A percentile compares a stretch with the other conserved stretches of the same genome.
These are phyloP conservation scores for Penicillium sp. DNA, from an alignment of 2,329 filamentous ascomycete genomes.

Conservation along the genomic window DNA sequence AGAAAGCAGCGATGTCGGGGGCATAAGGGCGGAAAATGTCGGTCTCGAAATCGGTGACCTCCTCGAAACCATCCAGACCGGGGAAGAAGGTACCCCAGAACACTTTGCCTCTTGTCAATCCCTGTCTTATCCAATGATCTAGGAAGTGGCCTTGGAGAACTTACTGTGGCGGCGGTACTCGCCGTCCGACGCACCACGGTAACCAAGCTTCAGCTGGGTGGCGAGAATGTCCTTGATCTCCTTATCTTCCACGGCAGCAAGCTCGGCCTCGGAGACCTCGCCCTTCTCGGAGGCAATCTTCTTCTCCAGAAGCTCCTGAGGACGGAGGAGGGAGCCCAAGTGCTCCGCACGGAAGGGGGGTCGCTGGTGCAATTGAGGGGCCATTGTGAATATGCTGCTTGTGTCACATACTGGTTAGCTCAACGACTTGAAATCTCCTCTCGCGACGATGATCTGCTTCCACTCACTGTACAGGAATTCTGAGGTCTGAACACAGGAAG, in stretches of 20 bases:
- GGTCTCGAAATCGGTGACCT: slow-evolving; percentile 52
- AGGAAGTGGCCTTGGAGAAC: background rate
- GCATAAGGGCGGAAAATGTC: slow-evolving; percentile 62
- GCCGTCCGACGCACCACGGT: slow-evolving; percentile 68
- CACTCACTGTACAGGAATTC: background rate
- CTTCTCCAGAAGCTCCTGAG: slow-evolving; percentile 62
- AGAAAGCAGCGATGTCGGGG: slow-evolving; percentile 65
- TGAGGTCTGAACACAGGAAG: background rate
- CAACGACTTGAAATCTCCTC: background rate
- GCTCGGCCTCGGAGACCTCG: slow-evolving; percentile 57
- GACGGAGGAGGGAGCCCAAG: slow-evolving; percentile 71
- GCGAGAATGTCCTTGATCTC: slow-evolving; percentile 68
- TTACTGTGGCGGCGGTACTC: slow-evolving; percentile 62
- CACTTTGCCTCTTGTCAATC: slow-evolving; percentile 39
- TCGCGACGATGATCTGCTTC: background rate
- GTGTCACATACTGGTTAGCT: background rate
- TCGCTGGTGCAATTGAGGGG: slow-evolving; percentile 42
- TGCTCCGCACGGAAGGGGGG: slow-evolving; percentile 74
- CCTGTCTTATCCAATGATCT: background rate
- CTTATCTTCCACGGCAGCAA: slow-evolving; percentile 65
- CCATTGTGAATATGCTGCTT: slow-evolving; percentile 30
- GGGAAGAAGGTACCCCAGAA: slow-evolving; percentile 63
- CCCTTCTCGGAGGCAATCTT: slow-evolving; percentile 62
- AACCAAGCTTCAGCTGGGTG: slow-evolving; percentile 65
- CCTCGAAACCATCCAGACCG: slow-evolving; percentile 58